Percentiles rank a stretch among this genome's conserved stretches.
These are phyloP conservation scores for Lolium multiflorum DNA, from an alignment of 176 grass and related monocot species.

Conservation along the genomic window DNA sequence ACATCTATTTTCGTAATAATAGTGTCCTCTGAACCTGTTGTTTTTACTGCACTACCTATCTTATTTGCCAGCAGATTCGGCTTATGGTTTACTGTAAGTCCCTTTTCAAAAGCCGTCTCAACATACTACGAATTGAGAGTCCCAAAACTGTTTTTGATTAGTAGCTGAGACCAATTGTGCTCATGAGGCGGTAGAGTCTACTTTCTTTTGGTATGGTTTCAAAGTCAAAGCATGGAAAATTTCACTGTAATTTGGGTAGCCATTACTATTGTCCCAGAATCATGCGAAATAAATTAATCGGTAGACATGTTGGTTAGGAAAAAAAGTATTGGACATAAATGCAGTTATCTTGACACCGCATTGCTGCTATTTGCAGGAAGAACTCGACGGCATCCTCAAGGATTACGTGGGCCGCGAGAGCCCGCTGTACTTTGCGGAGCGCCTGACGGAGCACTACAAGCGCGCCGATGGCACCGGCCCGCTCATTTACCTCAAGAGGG, in stretches of 20 bases:
- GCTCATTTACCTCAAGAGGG: constrained; percentile 87
- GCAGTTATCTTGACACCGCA: not conserved
- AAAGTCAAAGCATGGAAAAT: not conserved
- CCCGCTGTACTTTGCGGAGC: constrained; percentile 96
- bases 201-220: not conserved
- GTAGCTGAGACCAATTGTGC: not conserved
- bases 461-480: constrained; percentile 67
- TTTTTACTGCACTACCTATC: not conserved
- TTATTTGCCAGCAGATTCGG: not conserved
- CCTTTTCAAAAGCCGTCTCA: not conserved
- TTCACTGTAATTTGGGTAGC: not conserved
- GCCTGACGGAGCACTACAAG: constrained; percentile 79
- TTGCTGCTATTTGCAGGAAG: constrained; percentile 51
- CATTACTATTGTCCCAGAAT: not conserved
- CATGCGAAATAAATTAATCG: not conserved
- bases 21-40: not conserved
- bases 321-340: not conserved
- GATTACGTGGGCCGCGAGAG: constrained; percentile 94
- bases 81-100: not conserved
- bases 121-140: not conserved
- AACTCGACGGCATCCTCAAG: constrained; percentile 80
- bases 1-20: not conserved
- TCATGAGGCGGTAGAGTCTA: not conserved
- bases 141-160: not conserved
- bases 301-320: not conserved